A percentile compares a stretch with the other conserved stretches of the same genome.
These are phyloP conservation scores for Ogataea naganishii DNA, from an alignment of 805 yeast genomes.

Conservation along the genomic window DNA sequence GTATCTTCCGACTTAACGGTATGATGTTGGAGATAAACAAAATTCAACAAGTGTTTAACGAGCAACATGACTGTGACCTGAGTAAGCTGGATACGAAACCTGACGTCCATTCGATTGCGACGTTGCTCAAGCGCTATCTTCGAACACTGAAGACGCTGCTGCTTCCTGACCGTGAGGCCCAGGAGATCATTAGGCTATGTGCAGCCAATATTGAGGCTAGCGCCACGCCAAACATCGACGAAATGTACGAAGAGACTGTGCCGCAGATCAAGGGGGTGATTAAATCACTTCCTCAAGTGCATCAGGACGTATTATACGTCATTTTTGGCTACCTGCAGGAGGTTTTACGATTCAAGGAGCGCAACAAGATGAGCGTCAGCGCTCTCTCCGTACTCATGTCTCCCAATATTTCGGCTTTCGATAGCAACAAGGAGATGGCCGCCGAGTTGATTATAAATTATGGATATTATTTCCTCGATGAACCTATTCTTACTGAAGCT, in stretches of 20 bases:
- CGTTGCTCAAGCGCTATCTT: constrained; percentile 72
- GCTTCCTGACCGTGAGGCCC: constrained; percentile 38
- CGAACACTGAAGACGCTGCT: constrained; percentile 72
- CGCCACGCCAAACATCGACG: constrained; percentile 7
- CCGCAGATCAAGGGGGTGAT: constrained; percentile 22
- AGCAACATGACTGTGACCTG: constrained; percentile 60
- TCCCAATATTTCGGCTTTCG: constrained; percentile 24
- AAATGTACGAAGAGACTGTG: constrained; percentile 15
- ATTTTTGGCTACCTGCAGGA: constrained; percentile 61
- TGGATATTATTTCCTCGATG: constrained; percentile 17
- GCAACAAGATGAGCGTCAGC: constrained; percentile 77
- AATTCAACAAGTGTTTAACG: constrained; percentile 63
- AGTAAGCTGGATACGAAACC: constrained; percentile 34
- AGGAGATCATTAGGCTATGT: constrained; percentile 26
- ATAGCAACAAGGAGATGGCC: constrained; percentile 25
- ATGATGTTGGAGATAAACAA: constrained; percentile 68
- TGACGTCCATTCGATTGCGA: constrained; percentile 84
- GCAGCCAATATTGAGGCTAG: constrained; percentile 17
- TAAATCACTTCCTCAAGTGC: constrained; percentile 42
- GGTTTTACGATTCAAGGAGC: constrained; percentile 49
- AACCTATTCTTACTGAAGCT: too few relatives aligned
- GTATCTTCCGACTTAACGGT: constrained; percentile 86
- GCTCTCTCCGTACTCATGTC: constrained; percentile 40
- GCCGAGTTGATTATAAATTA: constrained; percentile 22
- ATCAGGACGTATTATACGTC: constrained; percentile 51